Evolutionary conservation across 805 yeast species (phyloP).

Genomic region (Blastobotrys mokoenaii): DNA sequence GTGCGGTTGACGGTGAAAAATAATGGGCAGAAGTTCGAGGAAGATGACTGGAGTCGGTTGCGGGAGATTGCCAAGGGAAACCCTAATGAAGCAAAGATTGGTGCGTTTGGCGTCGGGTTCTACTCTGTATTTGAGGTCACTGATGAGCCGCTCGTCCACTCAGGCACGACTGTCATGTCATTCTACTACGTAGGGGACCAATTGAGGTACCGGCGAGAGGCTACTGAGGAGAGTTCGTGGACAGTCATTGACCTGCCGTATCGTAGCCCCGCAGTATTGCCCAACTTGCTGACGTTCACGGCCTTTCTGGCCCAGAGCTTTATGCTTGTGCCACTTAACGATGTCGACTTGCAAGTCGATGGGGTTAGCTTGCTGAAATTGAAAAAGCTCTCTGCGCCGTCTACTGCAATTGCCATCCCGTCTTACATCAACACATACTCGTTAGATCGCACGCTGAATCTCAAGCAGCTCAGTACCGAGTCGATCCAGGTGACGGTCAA

Average conservation of each 20-base stretch:
- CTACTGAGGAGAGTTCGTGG: slow-evolving; percentile 21
- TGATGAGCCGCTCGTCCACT: slow-evolving; percentile 64
- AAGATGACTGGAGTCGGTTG: slow-evolving; percentile 33
- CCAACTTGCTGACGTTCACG: slow-evolving; percentile 28
- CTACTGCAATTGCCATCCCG: slow-evolving; percentile 19
- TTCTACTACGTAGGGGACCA: slow-evolving; percentile 33
- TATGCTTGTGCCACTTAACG: slow-evolving; percentile 26
- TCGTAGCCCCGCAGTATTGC: slow-evolving; percentile 21
- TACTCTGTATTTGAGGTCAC: slow-evolving; percentile 75
- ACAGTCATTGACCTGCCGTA: slow-evolving; percentile 33
- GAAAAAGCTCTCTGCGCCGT: slow-evolving; percentile 19
- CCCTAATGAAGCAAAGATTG: slow-evolving; percentile 35
- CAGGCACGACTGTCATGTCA: slow-evolving; percentile 30
- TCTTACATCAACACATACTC: slow-evolving; percentile 17
- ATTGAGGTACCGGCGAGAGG: slow-evolving; percentile 25
- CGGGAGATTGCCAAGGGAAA: slow-evolving; percentile 35
- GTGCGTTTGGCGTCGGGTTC: slow-evolving; percentile 42
- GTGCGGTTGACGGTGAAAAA: slow-evolving; percentile 27
- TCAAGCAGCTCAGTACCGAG: slow-evolving; percentile 19
- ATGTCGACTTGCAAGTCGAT: slow-evolving; percentile 25
- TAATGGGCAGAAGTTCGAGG: slow-evolving; percentile 29
- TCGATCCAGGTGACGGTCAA: slow-evolving; percentile 23
- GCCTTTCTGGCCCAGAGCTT: slow-evolving; percentile 33
- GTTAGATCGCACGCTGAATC: slow-evolving; percentile 20
- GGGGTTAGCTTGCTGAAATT: slow-evolving; percentile 22